Conservation (phyloP, 2,329 filamentous ascomycete species). For the Lizonia empirigonia region DNA sequence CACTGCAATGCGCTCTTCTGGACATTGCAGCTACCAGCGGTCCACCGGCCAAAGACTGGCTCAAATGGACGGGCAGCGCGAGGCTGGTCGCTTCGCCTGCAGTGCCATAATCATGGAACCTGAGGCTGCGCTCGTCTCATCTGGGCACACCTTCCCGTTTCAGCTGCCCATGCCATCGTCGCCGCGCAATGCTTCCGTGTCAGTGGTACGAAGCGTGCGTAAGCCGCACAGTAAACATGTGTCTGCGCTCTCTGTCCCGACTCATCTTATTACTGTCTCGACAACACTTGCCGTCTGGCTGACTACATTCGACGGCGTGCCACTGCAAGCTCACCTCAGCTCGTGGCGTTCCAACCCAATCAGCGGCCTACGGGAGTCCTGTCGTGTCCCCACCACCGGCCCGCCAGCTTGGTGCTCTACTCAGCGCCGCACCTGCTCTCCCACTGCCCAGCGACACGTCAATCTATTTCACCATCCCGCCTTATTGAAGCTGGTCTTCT, state of each 20-base stretch:
- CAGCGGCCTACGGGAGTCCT: slow-evolving; percentile 20
- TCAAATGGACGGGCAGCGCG: neutral
- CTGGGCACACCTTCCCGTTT: slow-evolving; percentile 34
- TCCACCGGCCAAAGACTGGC: slow-evolving; percentile 2
- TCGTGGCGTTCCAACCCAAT: slow-evolving; percentile 21
- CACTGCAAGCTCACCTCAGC: slow-evolving; percentile 4
- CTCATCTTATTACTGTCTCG: too few relatives aligned
- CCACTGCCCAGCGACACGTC: slow-evolving; percentile 21
- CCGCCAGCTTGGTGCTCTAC: slow-evolving; percentile 23
- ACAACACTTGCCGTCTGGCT: slow-evolving; percentile 1
- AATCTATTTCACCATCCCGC: slow-evolving; percentile 32
- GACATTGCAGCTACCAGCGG: too few relatives aligned
- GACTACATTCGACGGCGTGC: slow-evolving; percentile 2
- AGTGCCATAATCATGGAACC: neutral
- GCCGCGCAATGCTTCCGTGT: neutral
- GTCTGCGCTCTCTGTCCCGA: neutral
- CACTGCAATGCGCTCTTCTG: too few relatives aligned
- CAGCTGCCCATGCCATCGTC: slow-evolving; percentile 27
- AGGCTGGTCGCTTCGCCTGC: neutral
- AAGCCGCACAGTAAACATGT: neutral
- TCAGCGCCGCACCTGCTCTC: slow-evolving; percentile 21
- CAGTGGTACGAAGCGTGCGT: too few relatives aligned
- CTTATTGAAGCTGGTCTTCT: slow-evolving; percentile 42
- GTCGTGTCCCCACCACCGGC: slow-evolving; percentile 18
- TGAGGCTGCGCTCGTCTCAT: slow-evolving; percentile 34